A percentile compares a stretch with the other conserved stretches of the same genome.
phyloP scores from a whole-genome alignment of 768 basidiomycete species.

The Suillus spraguei region DNA sequence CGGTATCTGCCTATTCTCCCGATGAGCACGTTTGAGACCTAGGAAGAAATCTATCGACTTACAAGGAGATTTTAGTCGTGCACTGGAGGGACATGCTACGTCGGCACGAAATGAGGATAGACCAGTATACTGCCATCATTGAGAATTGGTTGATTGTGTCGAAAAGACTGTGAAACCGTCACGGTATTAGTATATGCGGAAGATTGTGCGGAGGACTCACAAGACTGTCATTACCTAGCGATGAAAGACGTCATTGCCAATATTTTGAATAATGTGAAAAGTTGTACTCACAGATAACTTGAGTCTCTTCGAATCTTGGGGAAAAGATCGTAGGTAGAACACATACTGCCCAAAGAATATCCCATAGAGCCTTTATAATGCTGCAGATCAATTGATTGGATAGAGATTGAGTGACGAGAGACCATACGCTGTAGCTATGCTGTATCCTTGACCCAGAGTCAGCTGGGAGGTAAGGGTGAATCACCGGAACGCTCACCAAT shows the following conservation, averaged over 20 bases:
- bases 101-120: constrained; percentile 3
- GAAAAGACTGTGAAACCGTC: not conserved
- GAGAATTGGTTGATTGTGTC: not conserved
- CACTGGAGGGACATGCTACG: constrained; percentile 1
- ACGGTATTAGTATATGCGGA: too few relatives aligned
- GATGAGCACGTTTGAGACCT: not conserved
- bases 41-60: not conserved
- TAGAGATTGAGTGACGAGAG: not conserved
- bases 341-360: constrained; percentile 19
- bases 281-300: constrained; percentile 18
- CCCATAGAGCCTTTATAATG: constrained; percentile 21
- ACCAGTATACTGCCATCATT: not conserved
- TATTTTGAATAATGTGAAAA: not conserved
- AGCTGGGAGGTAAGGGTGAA: not conserved
- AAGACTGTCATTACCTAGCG: not conserved
- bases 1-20: not conserved
- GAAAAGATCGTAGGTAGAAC: constrained; percentile 23
- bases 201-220: not conserved
- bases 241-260: not conserved
- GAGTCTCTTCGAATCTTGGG: constrained; percentile 14
- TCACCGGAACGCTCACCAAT: constrained; percentile 17
- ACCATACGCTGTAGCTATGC: constrained; percentile 18
- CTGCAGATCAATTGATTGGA: not conserved
- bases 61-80: not conserved
- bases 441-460: constrained; percentile 14